A percentile compares a stretch with the other conserved stretches of the same genome.
These are phyloP conservation scores for Fusarium palustre DNA, from an alignment of 2,329 filamentous ascomycete species.

Conservation along the genomic window DNA sequence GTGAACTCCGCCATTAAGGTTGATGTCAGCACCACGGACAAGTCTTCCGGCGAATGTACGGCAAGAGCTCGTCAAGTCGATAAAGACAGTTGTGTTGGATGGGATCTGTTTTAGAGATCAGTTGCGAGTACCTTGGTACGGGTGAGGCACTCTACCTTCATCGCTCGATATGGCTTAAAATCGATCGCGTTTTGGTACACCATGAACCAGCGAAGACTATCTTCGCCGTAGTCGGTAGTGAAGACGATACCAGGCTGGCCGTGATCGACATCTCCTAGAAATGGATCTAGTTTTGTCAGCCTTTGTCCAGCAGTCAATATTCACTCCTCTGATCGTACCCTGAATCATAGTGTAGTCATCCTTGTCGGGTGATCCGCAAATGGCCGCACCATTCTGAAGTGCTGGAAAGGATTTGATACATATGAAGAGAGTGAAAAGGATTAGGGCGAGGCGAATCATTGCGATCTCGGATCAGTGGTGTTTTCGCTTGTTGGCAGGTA, in stretches of 20 bases:
- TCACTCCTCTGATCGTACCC: neutral
- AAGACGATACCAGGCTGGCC: conserved; percentile 34
- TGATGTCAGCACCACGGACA: conserved; percentile 24
- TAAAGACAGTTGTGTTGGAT: conserved; percentile 34
- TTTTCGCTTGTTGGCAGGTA: neutral
- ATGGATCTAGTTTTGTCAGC: conserved; percentile 19
- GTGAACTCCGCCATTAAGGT: conserved; percentile 30
- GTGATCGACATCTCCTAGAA: conserved; percentile 29
- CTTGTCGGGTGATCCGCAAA: conserved; percentile 15
- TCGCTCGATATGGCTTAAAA: conserved; percentile 38
- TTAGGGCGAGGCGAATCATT: neutral
- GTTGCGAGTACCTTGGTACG: neutral
- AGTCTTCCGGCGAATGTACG: conserved; percentile 32
- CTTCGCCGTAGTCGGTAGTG: conserved; percentile 12
- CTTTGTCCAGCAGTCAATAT: neutral
- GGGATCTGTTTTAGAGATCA: conserved; percentile 13
- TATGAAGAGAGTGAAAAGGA: neutral
- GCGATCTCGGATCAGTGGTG: neutral
- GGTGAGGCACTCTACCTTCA: conserved; percentile 10
- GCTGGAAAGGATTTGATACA: neutral
- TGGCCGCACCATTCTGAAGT: too few species aligned
- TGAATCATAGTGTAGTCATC: conserved; percentile 30
- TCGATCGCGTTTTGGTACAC: conserved; percentile 39
- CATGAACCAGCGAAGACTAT: conserved; percentile 34
- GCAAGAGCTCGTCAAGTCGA: conserved; percentile 29